A percentile compares a stretch with the other conserved stretches of the same genome.
Evolutionary conservation across 78 protist species (phyloP).

Genomic region (Dictyostelium brefeldianum): DNA sequence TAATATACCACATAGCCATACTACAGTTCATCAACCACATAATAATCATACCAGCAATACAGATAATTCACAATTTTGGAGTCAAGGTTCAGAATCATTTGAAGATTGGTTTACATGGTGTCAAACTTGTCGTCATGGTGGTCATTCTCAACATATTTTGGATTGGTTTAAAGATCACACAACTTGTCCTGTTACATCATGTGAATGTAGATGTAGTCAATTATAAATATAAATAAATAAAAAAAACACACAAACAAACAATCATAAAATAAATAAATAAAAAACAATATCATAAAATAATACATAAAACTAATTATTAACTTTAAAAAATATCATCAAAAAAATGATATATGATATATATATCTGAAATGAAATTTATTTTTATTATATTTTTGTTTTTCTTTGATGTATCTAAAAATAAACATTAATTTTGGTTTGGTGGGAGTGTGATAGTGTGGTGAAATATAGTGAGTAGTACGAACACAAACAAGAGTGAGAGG

Average conservation of each 20-base stretch:
- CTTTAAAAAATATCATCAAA: too few species aligned
- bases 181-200: slow-evolving; percentile 91
- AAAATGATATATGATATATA: neutral
- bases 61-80: slow-evolving; percentile 17
- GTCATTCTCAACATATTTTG: slow-evolving; percentile 89
- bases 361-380: neutral
- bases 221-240: slow-evolving; percentile 20
- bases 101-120: slow-evolving; percentile 94
- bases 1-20: neutral
- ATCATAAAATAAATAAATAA: neutral
- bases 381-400: too few species aligned
- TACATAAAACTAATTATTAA: neutral
- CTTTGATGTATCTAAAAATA: too few species aligned
- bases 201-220: slow-evolving; percentile 85
- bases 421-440: too few species aligned
- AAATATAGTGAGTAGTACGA: too few species aligned
- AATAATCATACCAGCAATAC: neutral
- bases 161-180: slow-evolving; percentile 91
- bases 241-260: neutral
- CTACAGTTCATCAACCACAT: neutral
- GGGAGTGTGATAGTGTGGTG: too few species aligned
- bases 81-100: slow-evolving; percentile 63
- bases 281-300: neutral
- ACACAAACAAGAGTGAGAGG: too few species aligned
- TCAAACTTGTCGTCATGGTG: slow-evolving; percentile 94